Conservation (phyloP, 2,329 filamentous ascomycete genomes). For the Trichoderma afroharzianum region DNA sequence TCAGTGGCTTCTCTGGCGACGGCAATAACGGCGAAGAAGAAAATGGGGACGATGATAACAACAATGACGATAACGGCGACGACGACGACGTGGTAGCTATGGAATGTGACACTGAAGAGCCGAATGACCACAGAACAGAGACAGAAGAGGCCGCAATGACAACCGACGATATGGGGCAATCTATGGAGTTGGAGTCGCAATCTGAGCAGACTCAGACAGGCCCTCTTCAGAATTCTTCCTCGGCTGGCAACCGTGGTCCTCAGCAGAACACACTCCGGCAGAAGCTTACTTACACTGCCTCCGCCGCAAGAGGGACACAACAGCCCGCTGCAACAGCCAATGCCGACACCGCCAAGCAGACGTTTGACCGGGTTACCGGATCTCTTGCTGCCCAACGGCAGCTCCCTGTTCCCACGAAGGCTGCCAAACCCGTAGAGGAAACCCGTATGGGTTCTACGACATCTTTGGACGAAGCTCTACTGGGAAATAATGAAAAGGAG, state of each 20-base stretch:
- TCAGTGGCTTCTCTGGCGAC: not conserved
- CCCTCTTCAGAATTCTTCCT: slow-evolving; percentile 50
- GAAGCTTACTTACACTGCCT: slow-evolving; percentile 41
- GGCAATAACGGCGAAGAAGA: slow-evolving; percentile 31
- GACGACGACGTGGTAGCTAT: slow-evolving; percentile 40
- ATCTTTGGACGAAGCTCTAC: slow-evolving; percentile 34
- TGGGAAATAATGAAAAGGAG: slow-evolving; percentile 22
- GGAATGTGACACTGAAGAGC: slow-evolving; percentile 37
- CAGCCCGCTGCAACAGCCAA: slow-evolving; percentile 32
- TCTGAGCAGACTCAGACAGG: slow-evolving; percentile 40
- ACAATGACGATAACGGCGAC: slow-evolving; percentile 29
- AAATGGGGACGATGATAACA: slow-evolving; percentile 24
- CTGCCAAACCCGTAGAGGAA: slow-evolving; percentile 14
- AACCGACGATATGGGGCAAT: slow-evolving; percentile 19
- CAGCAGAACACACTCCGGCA: slow-evolving; percentile 24
- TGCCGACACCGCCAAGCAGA: slow-evolving; percentile 17
- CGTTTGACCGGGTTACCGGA: not conserved
- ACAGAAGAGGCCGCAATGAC: not conserved
- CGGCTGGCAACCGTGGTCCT: slow-evolving; percentile 47
- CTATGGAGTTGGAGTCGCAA: slow-evolving; percentile 25
- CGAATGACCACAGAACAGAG: not conserved
- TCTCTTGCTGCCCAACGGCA: not conserved
- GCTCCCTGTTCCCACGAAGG: not conserved
- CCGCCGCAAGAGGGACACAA: slow-evolving; percentile 45
- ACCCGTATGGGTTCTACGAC: slow-evolving; percentile 28